These are phyloP conservation scores for Phyllosticta ampelicida DNA, from an alignment of 2,329 filamentous ascomycete species.

Conservation along the genomic window DNA sequence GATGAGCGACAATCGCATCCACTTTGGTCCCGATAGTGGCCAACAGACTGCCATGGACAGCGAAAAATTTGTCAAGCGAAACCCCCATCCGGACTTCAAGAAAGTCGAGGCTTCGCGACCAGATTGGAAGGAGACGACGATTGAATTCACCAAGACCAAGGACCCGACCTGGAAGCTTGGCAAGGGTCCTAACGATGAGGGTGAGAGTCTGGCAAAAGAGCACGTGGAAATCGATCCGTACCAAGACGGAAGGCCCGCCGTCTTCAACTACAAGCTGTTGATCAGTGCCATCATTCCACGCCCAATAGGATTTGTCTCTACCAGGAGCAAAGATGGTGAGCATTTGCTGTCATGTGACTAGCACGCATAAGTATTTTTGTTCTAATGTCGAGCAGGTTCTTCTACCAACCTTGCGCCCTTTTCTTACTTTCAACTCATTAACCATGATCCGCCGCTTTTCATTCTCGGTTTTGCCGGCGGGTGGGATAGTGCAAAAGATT, in stretches of 20 bases:
- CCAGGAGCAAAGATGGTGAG: constrained; percentile 48
- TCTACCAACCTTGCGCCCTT: constrained; percentile 75
- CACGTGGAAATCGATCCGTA: constrained; percentile 78
- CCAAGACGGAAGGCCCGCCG: constrained; percentile 52
- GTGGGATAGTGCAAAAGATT: constrained; percentile 60
- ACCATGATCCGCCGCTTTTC: constrained; percentile 81
- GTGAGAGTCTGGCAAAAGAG: constrained; percentile 39
- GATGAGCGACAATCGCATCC: constrained; percentile 2
- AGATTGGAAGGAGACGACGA: constrained; percentile 43
- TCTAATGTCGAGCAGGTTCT: constrained; percentile 11
- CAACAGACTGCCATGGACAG: constrained; percentile 28
- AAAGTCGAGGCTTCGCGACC: constrained; percentile 55
- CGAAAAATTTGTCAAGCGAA: constrained; percentile 44
- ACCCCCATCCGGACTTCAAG: constrained; percentile 67
- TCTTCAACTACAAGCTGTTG: constrained; percentile 83
- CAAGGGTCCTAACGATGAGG: constrained; percentile 50
- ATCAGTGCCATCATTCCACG: constrained; percentile 75
- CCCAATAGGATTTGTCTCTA: constrained; percentile 59
- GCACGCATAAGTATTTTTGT: neutral
- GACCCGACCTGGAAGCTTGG: constrained; percentile 56
- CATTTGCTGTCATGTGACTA: neutral
- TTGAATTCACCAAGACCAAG: constrained; percentile 53
- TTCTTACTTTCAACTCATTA: constrained; percentile 73
- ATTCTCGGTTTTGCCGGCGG: constrained; percentile 50
- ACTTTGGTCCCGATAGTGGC: constrained; percentile 5